Percentiles rank a stretch among this genome's conserved stretches.
Evolutionary conservation across 2,329 filamentous ascomycete species (phyloP).

Genomic region (Neonectria neomacrospora): DNA sequence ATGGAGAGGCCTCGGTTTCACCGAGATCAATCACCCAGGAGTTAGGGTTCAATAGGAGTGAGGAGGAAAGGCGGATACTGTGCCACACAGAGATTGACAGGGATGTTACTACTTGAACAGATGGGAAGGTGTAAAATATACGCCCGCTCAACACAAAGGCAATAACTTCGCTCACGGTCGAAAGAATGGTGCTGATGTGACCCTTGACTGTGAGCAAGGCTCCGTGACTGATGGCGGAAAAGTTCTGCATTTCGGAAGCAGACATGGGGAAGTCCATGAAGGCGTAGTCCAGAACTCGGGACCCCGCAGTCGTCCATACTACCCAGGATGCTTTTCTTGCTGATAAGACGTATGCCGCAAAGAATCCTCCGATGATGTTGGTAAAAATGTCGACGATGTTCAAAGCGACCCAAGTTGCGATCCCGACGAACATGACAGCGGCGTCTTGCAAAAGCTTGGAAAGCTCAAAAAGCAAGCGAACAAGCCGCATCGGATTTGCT

Average conservation of each 20-base stretch:
- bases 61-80: conserved; percentile 34
- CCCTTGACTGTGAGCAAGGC: conserved; percentile 71
- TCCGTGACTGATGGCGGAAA: conserved; percentile 80
- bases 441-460: conserved; percentile 85
- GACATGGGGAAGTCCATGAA: conserved; percentile 63
- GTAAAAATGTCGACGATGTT: conserved; percentile 54
- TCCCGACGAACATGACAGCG: conserved; percentile 72
- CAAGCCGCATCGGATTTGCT: conserved; percentile 81
- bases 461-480: conserved; percentile 76
- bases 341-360: conserved; percentile 45
- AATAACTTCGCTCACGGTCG: conserved; percentile 51
- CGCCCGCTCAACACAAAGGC: conserved; percentile 59
- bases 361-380: conserved; percentile 47
- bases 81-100: conserved; percentile 29
- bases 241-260: conserved; percentile 76
- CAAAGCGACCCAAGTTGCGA: conserved; percentile 57
- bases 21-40: conserved; percentile 70
- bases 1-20: conserved; percentile 50
- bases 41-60: conserved; percentile 57
- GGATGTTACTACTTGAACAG: conserved; percentile 24
- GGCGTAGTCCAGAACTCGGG: conserved; percentile 62
- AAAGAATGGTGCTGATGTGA: conserved; percentile 57
- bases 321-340: conserved; percentile 55
- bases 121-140: conserved; percentile 43
- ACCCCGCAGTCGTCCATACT: conserved; percentile 55